Percentiles rank a stretch among this genome's conserved stretches.
These are phyloP conservation scores for Trichoderma oligosporum DNA, from an alignment of 2,329 filamentous ascomycete species.

Conservation along the genomic window DNA sequence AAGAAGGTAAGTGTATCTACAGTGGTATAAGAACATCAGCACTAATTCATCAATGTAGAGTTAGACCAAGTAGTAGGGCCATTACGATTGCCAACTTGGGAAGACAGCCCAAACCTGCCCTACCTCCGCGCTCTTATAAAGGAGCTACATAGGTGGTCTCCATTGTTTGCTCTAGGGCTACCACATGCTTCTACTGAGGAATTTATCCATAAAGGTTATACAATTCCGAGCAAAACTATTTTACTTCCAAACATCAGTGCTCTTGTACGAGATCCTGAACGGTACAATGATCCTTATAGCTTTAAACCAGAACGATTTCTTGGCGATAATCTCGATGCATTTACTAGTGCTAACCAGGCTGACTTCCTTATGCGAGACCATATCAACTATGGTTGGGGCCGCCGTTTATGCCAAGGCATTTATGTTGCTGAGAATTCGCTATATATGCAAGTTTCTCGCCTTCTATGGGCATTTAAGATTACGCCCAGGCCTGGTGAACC, in stretches of 20 bases:
- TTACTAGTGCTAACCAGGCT: conserved; percentile 28
- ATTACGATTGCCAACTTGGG: conserved; percentile 40
- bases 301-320: conserved; percentile 24
- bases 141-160: conserved; percentile 23
- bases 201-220: background rate
- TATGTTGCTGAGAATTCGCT: conserved; percentile 49
- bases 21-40: too few species aligned
- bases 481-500: conserved; percentile 19
- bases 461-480: conserved; percentile 49
- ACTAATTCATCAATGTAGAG: conserved; percentile 27
- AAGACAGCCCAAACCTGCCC: conserved; percentile 42
- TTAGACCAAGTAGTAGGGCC: conserved; percentile 43
- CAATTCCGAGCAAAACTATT: conserved; percentile 1
- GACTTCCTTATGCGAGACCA: conserved; percentile 46
- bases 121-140: conserved; percentile 37
- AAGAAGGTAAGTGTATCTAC: background rate
- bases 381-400: conserved; percentile 53
- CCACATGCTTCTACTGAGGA: background rate
- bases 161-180: background rate
- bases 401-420: conserved; percentile 56
- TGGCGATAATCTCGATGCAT: conserved; percentile 27
- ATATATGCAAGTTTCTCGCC: conserved; percentile 45
- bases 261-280: conserved; percentile 2
- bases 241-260: background rate
- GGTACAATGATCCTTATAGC: background rate